phyloP scores from a whole-genome alignment of 495 filamentous ascomycete genomes.

The Xylaria bambusicola region DNA sequence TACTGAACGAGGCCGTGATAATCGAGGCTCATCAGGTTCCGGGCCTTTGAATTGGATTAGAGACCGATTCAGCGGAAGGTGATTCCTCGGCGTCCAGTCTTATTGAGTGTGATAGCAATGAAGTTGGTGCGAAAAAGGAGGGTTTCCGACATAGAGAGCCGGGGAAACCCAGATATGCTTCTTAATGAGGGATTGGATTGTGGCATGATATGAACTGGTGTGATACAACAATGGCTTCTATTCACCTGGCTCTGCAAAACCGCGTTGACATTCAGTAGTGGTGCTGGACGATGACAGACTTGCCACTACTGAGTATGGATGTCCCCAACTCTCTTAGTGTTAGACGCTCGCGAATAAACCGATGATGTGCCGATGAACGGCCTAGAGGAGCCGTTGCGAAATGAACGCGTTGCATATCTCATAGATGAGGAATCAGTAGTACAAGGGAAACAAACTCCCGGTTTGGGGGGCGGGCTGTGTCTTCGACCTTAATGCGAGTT shows the following conservation, averaged over 20 bases:
- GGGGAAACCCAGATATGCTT: not conserved
- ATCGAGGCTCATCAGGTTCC: slow-evolving; percentile 24
- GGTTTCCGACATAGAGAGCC: not conserved
- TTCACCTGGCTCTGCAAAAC: too few species aligned
- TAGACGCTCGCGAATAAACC: slow-evolving; percentile 2
- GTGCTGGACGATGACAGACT: too few species aligned
- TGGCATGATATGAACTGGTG: too few species aligned
- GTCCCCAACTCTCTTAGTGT: slow-evolving; percentile 1
- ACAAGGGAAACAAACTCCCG: too few species aligned
- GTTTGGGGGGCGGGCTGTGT: not conserved
- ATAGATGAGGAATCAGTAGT: too few species aligned
- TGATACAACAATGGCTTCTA: too few species aligned
- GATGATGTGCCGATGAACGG: not conserved
- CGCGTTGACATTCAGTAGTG: too few species aligned
- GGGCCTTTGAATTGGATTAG: slow-evolving; percentile 42
- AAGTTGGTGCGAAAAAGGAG: too few species aligned
- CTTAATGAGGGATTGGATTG: not conserved
- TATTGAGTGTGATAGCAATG: not conserved
- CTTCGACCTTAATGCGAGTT: not conserved
- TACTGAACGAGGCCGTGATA: slow-evolving; percentile 26
- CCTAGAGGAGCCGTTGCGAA: not conserved
- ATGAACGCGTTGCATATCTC: too few species aligned
- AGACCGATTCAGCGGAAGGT: slow-evolving; percentile 35
- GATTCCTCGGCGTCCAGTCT: not conserved
- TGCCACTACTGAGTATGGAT: slow-evolving; percentile 5